phyloP scores from a whole-genome alignment of 495 filamentous ascomycete genomes.

The Margaritispora aquatica region DNA sequence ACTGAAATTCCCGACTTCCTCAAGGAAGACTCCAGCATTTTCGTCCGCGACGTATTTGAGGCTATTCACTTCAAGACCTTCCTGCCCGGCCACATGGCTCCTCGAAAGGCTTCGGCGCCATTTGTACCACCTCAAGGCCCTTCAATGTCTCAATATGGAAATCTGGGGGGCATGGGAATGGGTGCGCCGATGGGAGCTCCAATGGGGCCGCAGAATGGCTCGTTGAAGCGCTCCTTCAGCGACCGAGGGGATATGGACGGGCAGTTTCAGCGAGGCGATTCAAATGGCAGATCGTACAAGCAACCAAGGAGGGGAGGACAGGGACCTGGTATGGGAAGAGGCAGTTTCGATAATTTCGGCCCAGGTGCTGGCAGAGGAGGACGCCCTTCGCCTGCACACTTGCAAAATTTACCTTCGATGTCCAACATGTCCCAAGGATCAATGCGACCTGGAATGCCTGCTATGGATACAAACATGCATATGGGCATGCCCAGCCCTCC shows the following conservation, averaged over 20 bases:
- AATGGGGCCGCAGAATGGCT: constrained; percentile 21
- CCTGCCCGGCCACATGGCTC: constrained; percentile 46
- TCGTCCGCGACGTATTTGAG: constrained; percentile 82
- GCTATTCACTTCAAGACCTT: constrained; percentile 61
- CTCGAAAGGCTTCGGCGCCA: constrained; percentile 20
- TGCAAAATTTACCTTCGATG: neutral
- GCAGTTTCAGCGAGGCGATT: constrained; percentile 26
- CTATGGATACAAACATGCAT: neutral
- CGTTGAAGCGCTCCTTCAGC: constrained; percentile 54
- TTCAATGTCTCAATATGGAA: constrained; percentile 10
- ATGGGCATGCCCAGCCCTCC: constrained; percentile 23
- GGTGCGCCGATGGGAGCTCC: constrained; percentile 14
- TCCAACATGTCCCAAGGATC: neutral
- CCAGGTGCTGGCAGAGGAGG: constrained; percentile 17
- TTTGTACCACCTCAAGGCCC: constrained; percentile 23
- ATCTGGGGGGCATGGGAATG: constrained; percentile 1
- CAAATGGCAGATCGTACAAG: constrained; percentile 55
- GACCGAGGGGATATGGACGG: constrained; percentile 49
- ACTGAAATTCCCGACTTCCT: constrained; percentile 84
- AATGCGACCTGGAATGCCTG: constrained; percentile 1
- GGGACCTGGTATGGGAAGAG: constrained; percentile 37
- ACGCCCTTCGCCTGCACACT: constrained; percentile 8
- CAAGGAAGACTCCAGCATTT: constrained; percentile 70
- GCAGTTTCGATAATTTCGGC: constrained; percentile 31
- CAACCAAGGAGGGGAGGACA: constrained; percentile 62